Conservation (phyloP, 2,329 filamentous ascomycete species). For the Capronia coronata region DNA sequence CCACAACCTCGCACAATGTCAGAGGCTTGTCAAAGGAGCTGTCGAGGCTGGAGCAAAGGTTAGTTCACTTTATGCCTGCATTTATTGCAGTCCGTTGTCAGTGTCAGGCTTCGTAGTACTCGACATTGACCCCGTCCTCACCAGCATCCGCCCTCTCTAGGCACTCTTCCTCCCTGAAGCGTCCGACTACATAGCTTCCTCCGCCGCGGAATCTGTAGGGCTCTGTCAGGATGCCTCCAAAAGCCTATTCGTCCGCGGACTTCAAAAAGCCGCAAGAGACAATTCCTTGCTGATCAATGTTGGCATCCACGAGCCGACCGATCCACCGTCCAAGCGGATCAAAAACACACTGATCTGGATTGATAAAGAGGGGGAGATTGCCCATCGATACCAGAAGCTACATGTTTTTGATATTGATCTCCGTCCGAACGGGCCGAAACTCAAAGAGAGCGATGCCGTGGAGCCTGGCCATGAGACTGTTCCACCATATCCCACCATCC, state of each 20-base stretch:
- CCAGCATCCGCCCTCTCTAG: constrained; percentile 34
- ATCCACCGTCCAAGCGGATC: constrained; percentile 45
- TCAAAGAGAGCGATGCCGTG: constrained; percentile 62
- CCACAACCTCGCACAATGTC: constrained; percentile 74
- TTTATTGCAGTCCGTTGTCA: neutral
- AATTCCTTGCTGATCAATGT: constrained; percentile 70
- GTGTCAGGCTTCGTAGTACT: constrained; percentile 3
- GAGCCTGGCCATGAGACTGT: constrained; percentile 59
- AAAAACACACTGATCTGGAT: constrained; percentile 65
- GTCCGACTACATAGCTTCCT: constrained; percentile 74
- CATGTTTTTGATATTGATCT: constrained; percentile 77
- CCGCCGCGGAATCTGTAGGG: constrained; percentile 59
- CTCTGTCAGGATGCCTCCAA: constrained; percentile 61
- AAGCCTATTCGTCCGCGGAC: constrained; percentile 69
- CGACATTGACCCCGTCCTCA: constrained; percentile 18
- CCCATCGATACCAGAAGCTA: constrained; percentile 72
- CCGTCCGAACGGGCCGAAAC: constrained; percentile 41
- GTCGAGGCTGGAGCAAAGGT: constrained; percentile 72
- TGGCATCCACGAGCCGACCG: constrained; percentile 71
- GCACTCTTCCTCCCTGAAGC: constrained; percentile 90
- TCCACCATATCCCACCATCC: constrained; percentile 62
- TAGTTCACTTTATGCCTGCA: constrained; percentile 9
- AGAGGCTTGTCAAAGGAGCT: constrained; percentile 64
- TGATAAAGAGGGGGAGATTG: constrained; percentile 51
- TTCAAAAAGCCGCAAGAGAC: constrained; percentile 60